Evolutionary conservation across 2,329 filamentous ascomycete species (phyloP), one percentile per base, ranked within the genome.

Genomic region (Fusarium phyllophilum): DNA sequence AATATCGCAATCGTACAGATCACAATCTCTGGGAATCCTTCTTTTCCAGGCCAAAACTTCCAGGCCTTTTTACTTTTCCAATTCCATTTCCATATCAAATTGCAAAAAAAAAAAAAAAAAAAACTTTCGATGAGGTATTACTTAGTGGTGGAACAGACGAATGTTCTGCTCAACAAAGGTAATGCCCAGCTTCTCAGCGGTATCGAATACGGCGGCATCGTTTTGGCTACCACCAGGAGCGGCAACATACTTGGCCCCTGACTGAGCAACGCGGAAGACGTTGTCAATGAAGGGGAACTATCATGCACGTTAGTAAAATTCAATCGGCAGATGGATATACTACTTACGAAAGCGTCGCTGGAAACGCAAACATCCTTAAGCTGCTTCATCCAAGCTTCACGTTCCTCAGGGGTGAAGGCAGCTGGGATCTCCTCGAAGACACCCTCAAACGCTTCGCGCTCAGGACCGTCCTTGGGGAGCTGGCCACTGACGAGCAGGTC

Each of bases 231-330:
- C 96, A 57, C 90, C 93, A 15, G 96, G 96, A 44, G 96, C 96
- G 62, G 96, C 96, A 79, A 98, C 94, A 86, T 97, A 99, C 87
- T 97, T 98, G 81, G 91, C 95, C 56, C 96, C 96, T 29, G 94
- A 97, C 79, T 94, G 90, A 72, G 90, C 91, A 58, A 95, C 94
- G 76, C 96, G 91, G 90, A 97, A 98, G 75, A 99, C 93, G 79
- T 99, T 99, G 87, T 99, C 96, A 80, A 94, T 94, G 85, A 99
- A 99, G 76, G 96, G 96, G 90, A 99, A 99, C 93, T 94, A 67
- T 4, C 12, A 26, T 36, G 22, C 6, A 15, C 34, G 73, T 83
- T 77, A 82, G 80, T 14, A n/a, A 17, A 11, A 14, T 26, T 26
- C 17, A 31, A 31, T 22, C 8, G 20, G 13, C 22, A 5, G 6